Conservation (phyloP, 805 yeast genomes). For the Tetrapisispora namnaoensis region DNA sequence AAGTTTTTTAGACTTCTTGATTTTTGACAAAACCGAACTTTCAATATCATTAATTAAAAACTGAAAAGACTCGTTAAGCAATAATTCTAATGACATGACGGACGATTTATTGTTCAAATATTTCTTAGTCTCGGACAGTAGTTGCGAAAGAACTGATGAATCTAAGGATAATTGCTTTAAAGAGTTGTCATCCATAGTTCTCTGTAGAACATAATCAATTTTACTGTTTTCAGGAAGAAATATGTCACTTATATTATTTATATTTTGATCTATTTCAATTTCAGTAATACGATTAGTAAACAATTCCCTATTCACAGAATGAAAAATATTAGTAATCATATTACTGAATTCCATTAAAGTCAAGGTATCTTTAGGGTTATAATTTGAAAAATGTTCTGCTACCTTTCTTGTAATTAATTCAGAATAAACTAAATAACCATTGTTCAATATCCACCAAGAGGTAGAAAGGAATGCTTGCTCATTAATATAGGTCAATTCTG, state of each 20-base stretch:
- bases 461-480: slow-evolving; percentile 79
- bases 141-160: slow-evolving; percentile 25
- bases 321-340: slow-evolving; percentile 31
- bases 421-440: slow-evolving; percentile 63
- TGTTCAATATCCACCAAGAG: slow-evolving; percentile 89
- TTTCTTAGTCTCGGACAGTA: slow-evolving; percentile 38
- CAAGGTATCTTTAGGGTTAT: slow-evolving; percentile 67
- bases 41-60: slow-evolving; percentile 21
- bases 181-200: slow-evolving; percentile 38
- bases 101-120: slow-evolving; percentile 29
- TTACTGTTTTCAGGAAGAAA: slow-evolving; percentile 41
- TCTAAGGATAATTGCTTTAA: slow-evolving; percentile 23
- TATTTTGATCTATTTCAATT: not conserved
- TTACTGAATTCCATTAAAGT: slow-evolving; percentile 49
- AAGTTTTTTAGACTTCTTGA: slow-evolving; percentile 7
- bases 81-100: slow-evolving; percentile 19
- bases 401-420: slow-evolving; percentile 48
- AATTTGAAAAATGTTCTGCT: slow-evolving; percentile 45
- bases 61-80: slow-evolving; percentile 25
- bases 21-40: slow-evolving; percentile 3
- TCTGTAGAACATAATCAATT: slow-evolving; percentile 46
- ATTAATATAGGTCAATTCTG: slow-evolving; percentile 34
- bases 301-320: slow-evolving; percentile 23
- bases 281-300: slow-evolving; percentile 12
- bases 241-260: slow-evolving; percentile 12